phyloP scores from a whole-genome alignment of 225 moss, liverwort and hornwort genomes.

The Ulota crispa region DNA sequence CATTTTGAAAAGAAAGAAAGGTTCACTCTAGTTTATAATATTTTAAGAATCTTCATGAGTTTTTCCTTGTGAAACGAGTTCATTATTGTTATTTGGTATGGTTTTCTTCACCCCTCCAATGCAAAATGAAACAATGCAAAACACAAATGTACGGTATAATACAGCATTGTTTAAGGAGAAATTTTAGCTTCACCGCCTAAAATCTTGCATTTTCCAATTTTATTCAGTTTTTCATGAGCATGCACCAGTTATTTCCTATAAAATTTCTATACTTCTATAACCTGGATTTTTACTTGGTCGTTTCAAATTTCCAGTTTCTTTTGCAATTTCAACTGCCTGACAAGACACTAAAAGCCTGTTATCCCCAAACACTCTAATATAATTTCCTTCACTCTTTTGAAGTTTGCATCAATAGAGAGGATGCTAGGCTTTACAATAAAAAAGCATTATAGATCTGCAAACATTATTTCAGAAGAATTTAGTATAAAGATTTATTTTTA shows the following conservation, averaged over 20 bases:
- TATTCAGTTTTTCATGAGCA: too few species aligned
- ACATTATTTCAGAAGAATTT: background rate
- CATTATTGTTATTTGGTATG: background rate
- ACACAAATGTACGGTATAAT: too few species aligned
- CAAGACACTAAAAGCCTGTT: background rate
- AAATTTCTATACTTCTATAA: too few species aligned
- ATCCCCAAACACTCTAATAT: background rate
- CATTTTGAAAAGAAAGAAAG: too few species aligned
- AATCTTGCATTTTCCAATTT: too few species aligned
- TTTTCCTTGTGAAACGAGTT: background rate
- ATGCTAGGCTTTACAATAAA: background rate
- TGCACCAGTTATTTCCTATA: too few species aligned
- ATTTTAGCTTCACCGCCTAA: accelerated
- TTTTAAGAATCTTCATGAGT: background rate
- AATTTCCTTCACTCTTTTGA: background rate
- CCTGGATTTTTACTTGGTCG: too few species aligned
- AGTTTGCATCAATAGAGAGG: background rate
- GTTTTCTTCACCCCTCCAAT: background rate
- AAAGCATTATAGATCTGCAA: background rate
- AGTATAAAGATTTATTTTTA: background rate
- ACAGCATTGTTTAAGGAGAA: too few species aligned
- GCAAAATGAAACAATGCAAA: too few species aligned
- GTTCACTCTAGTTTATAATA: background rate
- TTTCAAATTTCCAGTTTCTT: too few species aligned
- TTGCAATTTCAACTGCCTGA: too few species aligned